Evolutionary conservation across 257 asterid species (phyloP).

Genomic region (Euphrasia confusa): DNA sequence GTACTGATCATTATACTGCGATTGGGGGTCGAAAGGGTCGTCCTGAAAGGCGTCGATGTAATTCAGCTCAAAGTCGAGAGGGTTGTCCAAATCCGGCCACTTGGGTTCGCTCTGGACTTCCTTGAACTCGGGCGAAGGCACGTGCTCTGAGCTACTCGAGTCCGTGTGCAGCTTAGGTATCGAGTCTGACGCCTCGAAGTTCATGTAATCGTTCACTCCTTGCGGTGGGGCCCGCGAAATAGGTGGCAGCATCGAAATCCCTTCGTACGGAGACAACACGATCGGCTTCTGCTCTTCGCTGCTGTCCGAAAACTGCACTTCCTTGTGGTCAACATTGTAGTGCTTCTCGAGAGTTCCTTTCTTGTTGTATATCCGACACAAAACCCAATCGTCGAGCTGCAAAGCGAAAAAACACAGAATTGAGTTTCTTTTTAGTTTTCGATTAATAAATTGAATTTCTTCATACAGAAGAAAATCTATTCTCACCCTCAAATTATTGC

Average conservation of each 20-base stretch:
- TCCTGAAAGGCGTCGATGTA: constrained; percentile 48
- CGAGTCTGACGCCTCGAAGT: constrained; percentile 48
- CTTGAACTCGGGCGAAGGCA: constrained; percentile 45
- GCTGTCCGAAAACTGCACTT: constrained; percentile 9
- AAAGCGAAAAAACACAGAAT: background rate
- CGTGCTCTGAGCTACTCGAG: constrained; percentile 64
- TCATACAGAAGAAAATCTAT: no score
- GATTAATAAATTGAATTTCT: background rate
- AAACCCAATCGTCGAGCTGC: constrained; percentile 15
- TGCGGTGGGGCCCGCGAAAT: background rate
- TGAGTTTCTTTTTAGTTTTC: background rate
- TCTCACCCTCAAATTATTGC: background rate
- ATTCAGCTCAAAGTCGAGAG: constrained; percentile 42
- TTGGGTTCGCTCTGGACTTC: constrained; percentile 64
- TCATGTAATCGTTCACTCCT: constrained; percentile 9
- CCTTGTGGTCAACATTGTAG: constrained; percentile 2
- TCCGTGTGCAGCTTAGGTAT: constrained; percentile 49
- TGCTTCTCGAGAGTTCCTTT: constrained; percentile 11
- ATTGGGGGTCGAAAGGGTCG: constrained; percentile 42
- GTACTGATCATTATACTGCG: constrained; percentile 46
- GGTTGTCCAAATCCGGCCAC: constrained; percentile 35
- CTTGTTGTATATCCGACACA: constrained; percentile 19
- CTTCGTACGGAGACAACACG: background rate
- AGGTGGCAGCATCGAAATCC: background rate
- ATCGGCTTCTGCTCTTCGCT: constrained; percentile 11